Conservation (phyloP, 73 alveolate genomes). For the Paraurostyla sp. region DNA sequence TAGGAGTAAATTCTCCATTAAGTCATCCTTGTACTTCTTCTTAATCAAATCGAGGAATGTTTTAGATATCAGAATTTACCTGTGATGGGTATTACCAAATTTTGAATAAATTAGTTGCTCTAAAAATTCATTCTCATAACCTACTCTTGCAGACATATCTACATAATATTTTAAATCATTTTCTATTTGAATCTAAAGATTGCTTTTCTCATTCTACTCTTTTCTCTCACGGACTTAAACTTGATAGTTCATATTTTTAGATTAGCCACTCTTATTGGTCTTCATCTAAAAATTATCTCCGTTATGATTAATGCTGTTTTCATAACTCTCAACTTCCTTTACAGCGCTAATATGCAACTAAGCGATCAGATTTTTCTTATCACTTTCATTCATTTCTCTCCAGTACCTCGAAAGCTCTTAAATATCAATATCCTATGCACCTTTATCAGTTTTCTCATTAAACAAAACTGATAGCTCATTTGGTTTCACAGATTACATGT, state of each 20-base stretch:
- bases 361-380: background rate
- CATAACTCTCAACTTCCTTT: slow-evolving; percentile 22
- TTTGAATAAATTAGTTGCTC: background rate
- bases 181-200: background rate
- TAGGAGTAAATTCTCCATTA: slow-evolving; percentile 39
- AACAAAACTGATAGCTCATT: slow-evolving; percentile 27
- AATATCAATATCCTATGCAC: slow-evolving; percentile 33
- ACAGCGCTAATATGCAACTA: background rate
- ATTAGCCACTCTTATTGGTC: background rate
- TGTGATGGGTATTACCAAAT: slow-evolving; percentile 25
- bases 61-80: slow-evolving; percentile 13
- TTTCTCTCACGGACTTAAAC: slow-evolving; percentile 10
- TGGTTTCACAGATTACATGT: slow-evolving; percentile 3
- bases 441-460: slow-evolving; percentile 21
- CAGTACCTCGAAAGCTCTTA: slow-evolving; percentile 7
- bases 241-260: background rate
- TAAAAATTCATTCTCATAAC: slow-evolving; percentile 29
- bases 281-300: slow-evolving; percentile 9
- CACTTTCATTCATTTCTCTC: slow-evolving; percentile 26
- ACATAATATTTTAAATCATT: background rate
- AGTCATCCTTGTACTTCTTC: slow-evolving; percentile 54
- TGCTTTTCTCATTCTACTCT: background rate
- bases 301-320: background rate
- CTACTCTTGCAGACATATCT: slow-evolving; percentile 16
- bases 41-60: slow-evolving; percentile 33